A percentile compares a stretch with the other conserved stretches of the same genome.
phyloP scores from a whole-genome alignment of 306 rosid species.

The Quercus cerris region DNA sequence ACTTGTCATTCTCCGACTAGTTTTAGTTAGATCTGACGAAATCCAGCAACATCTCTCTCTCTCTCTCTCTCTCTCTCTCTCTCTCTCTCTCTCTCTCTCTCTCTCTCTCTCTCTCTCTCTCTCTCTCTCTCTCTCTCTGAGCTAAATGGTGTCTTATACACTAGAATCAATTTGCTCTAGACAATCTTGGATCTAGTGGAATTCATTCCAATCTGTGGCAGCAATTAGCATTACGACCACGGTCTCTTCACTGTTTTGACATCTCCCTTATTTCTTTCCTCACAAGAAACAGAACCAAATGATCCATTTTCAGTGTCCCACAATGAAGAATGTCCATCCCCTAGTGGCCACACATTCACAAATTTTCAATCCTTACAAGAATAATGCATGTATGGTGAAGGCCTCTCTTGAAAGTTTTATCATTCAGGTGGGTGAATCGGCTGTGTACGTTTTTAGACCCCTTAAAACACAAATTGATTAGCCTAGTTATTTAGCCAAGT shows the following conservation, averaged over 20 bases:
- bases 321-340: conserved; percentile 50
- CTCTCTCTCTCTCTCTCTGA: too few species aligned
- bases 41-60: too few species aligned
- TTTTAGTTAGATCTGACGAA: too few species aligned
- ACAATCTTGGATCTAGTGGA: conserved; percentile 1
- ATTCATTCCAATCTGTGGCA: conserved; percentile 66
- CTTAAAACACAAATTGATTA: too few species aligned
- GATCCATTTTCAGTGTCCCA: conserved; percentile 20
- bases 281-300: conserved; percentile 12
- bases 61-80: too few species aligned
- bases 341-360: conserved; percentile 62
- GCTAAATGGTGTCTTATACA: too few species aligned
- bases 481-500: too few species aligned
- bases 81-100: too few species aligned
- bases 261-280: conserved; percentile 51
- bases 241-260: conserved; percentile 81
- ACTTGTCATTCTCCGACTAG: too few species aligned
- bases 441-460: too few species aligned
- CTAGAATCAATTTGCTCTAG: too few species aligned
- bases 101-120: too few species aligned
- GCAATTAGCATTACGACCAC: conserved; percentile 85
- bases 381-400: conserved; percentile 39
- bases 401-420: conserved; percentile 70
- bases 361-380: conserved; percentile 61
- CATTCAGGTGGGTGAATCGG: conserved; percentile 77